phyloP scores from a whole-genome alignment of 2,329 filamentous ascomycete genomes.

The Aspergillus tanneri region DNA sequence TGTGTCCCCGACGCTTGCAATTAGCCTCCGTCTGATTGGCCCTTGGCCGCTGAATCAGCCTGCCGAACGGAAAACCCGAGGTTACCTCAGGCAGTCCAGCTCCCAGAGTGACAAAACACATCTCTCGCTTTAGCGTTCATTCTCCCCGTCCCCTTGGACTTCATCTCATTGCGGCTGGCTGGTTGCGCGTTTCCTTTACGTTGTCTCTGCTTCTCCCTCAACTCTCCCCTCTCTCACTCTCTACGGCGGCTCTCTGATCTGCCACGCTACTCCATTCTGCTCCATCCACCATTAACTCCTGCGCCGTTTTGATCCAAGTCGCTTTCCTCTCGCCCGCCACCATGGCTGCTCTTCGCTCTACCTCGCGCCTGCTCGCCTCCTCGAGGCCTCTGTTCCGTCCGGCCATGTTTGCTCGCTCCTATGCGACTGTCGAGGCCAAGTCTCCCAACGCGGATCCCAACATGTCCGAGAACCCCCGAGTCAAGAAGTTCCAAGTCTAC shows the following conservation, averaged over 20 bases:
- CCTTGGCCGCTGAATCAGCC: slow-evolving; percentile 30
- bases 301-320: slow-evolving; percentile 10
- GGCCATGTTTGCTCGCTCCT: slow-evolving; percentile 43
- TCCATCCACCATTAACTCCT: slow-evolving; percentile 5
- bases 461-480: slow-evolving; percentile 56
- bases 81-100: slow-evolving; percentile 24
- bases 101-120: slow-evolving; percentile 25
- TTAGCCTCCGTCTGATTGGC: slow-evolving; percentile 36
- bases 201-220: slow-evolving; percentile 5
- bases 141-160: slow-evolving; percentile 17
- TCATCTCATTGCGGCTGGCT: slow-evolving; percentile 22
- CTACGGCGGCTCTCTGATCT: slow-evolving; percentile 5
- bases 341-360: slow-evolving; percentile 52
- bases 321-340: slow-evolving; percentile 25
- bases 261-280: slow-evolving; percentile 1
- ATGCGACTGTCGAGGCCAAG: slow-evolving; percentile 54
- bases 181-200: slow-evolving; percentile 13
- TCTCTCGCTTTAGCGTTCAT: slow-evolving; percentile 19
- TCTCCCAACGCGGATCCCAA: slow-evolving; percentile 64
- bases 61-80: slow-evolving; percentile 38
- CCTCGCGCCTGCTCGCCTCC: slow-evolving; percentile 46
- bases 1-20: slow-evolving; percentile 42
- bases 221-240: slow-evolving; percentile 9
- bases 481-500: slow-evolving; percentile 98
- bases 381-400: slow-evolving; percentile 45